Evolutionary conservation across 106 monocot species (phyloP), one percentile per base, ranked within the genome.

Genomic region (Dioscorea alata): DNA sequence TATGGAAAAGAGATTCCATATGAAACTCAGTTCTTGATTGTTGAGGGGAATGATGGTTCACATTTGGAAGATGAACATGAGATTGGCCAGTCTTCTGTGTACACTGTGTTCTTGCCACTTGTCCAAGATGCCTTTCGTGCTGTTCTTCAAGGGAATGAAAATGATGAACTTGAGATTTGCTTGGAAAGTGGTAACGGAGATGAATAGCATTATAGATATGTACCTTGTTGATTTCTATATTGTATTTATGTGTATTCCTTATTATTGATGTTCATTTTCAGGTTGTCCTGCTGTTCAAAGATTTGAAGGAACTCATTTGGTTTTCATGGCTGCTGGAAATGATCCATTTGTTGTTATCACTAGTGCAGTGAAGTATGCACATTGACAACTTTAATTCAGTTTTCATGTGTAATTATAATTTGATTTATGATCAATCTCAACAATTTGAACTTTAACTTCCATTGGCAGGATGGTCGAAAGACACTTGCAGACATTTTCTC

Each of bases 261-360:
- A 20, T 12, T 60, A 6, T 19, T 7, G 23, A 24, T 21, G 28
- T 28, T 28, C 28, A 28, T 28, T 28, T 3, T 51, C 85, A 82
- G 90, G 90, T 64, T 83, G 84, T 60, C 83, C 86, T 9, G 61
- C 78, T 28, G 81, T 90, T 22, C 66, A 83, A 14, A 67, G 51
- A 19, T 81, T 81, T 61, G 80, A 90, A 64, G 90, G 90, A 57
- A 81, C 69, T 4, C 86, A 86, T 81, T 18, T 86, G 15, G 86
- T 83, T 54, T 90, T 86, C 65, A 72, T 90, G 63, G 73, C 63
- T 22, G 77, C 83, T 16, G 90, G 90, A 59, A 50, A 69, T 12
- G 72, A 90, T 57, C 86, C 86, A 25, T 90, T 86, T 52, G 86
- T 86, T 73, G 86, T 86, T 51, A 81, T 90, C 49, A 90, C 79